Base-by-base conservation (phyloP, 2,329 filamentous ascomycete genomes). In the Blastomyces silverae region DNA sequence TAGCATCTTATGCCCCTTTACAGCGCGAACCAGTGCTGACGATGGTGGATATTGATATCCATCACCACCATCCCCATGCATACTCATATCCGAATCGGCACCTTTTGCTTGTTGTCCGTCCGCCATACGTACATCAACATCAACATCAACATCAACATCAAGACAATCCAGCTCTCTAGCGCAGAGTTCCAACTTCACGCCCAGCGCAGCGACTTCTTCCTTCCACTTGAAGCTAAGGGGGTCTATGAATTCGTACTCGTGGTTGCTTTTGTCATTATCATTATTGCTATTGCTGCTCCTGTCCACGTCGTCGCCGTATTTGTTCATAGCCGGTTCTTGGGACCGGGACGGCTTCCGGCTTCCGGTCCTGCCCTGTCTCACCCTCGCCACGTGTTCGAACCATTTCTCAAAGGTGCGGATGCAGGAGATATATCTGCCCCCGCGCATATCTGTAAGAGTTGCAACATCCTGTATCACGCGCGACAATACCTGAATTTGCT, bases 401-500 rank as follows among this genome's bases (percentile, higher is more conserved):
- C 77, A 79, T 39, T 70, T 63, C 62, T 78, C 76, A 66, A 79
- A 79, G 6, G 66, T 66, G 28, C 68, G 64, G 4, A 78, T 67
- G 22, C 68, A 70, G 48, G 66, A 59, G 22, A 69, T 70, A 68
- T 78, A 78, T 48, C 71, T 70, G 3, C 74, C 73, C 37, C 68
- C 66, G 7, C 64, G 56, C 3, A 66, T 66, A 20, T 71, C 69
- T 2, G 69, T 69, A n/a, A 79, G 65, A 59, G 75, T 71, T 5
- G 73, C 72, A 11, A 78, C 68, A 22, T 78, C 76, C 66, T 78
- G 76, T 7, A 77, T 66, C n/a, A 77, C 66, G 31, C 73, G 74
- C 2, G 78, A 79, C 25, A 79, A 69, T 25, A 71, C 70, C 63
- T 77, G 76, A 28, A 79, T 72, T 64, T 79, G 77, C 59, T 73